Evolutionary conservation across 768 basidiomycete genomes (phyloP).

Genomic region (Cyathus striatus): DNA sequence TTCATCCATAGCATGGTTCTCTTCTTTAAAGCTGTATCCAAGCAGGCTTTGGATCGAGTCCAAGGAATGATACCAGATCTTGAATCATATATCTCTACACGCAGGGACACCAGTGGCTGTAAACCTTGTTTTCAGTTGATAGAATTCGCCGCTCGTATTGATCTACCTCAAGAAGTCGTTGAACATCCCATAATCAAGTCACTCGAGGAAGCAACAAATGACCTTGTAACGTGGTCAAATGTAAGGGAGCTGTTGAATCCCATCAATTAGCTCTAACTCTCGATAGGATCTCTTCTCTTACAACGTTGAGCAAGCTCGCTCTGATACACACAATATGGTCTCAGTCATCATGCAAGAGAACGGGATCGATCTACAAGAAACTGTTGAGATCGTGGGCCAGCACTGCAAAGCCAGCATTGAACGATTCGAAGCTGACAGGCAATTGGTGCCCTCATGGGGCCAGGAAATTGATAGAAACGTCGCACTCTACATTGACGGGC

Average conservation of each 20-base stretch:
- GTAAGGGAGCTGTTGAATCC: slow-evolving; percentile 31
- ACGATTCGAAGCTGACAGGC: slow-evolving; percentile 36
- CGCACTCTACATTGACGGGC: slow-evolving; percentile 47
- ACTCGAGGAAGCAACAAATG: slow-evolving; percentile 61
- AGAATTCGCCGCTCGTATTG: slow-evolving; percentile 41
- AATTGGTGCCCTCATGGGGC: slow-evolving; percentile 55
- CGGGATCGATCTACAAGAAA: slow-evolving; percentile 50
- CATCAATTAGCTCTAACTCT: slow-evolving; percentile 9
- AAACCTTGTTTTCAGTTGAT: slow-evolving; percentile 67
- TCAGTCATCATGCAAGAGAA: slow-evolving; percentile 60
- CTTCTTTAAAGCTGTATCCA: slow-evolving; percentile 60
- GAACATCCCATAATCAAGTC: slow-evolving; percentile 51
- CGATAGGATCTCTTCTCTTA: slow-evolving; percentile 70
- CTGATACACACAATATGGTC: slow-evolving; percentile 72
- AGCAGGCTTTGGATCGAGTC: slow-evolving; percentile 52
- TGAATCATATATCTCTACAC: slow-evolving; percentile 60
- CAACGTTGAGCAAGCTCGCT: slow-evolving; percentile 67
- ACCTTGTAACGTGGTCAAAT: slow-evolving; percentile 71
- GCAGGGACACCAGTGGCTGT: slow-evolving; percentile 65
- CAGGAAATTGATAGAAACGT: slow-evolving; percentile 51
- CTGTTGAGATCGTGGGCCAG: slow-evolving; percentile 59
- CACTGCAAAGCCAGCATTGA: slow-evolving; percentile 58
- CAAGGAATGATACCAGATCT: slow-evolving; percentile 53
- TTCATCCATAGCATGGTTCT: slow-evolving; percentile 62
- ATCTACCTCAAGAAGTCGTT: slow-evolving; percentile 66